Conservation (phyloP, 1,284 basidiomycete genomes). For the Phylloporus gajari region DNA sequence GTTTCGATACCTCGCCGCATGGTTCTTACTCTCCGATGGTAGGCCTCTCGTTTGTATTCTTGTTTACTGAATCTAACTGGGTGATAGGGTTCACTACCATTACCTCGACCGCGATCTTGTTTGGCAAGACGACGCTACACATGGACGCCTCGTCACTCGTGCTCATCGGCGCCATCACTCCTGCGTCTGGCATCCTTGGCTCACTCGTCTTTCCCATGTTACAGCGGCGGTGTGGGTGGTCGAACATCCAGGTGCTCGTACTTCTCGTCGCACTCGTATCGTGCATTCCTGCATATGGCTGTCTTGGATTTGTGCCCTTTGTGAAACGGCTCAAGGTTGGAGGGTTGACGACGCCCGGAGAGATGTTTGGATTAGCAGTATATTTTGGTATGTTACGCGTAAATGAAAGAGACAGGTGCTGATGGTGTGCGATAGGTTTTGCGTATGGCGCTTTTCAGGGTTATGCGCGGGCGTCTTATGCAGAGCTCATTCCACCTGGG, state of each 20-base stretch:
- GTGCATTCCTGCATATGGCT: constrained; percentile 83
- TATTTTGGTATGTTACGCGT: constrained; percentile 70
- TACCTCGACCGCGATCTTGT: constrained; percentile 82
- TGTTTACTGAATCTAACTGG: neutral
- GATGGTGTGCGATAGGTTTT: constrained; percentile 53
- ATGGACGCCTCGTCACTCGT: constrained; percentile 81
- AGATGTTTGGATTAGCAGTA: constrained; percentile 86
- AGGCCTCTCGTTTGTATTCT: constrained; percentile 29
- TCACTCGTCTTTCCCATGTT: constrained; percentile 77
- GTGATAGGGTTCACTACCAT: constrained; percentile 80
- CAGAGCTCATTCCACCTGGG: neutral
- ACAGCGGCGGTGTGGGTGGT: constrained; percentile 69
- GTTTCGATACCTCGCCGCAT: constrained; percentile 87
- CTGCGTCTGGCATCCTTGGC: constrained; percentile 76
- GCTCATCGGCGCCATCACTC: constrained; percentile 75
- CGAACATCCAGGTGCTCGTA: constrained; percentile 75
- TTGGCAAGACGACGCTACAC: no score
- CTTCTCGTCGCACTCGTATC: constrained; percentile 72
- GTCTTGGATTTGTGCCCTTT: constrained; percentile 78
- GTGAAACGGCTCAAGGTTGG: constrained; percentile 61
- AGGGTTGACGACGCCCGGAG: constrained; percentile 78
- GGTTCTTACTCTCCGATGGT: constrained; percentile 94
- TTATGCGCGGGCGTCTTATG: constrained; percentile 78
- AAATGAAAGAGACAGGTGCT: neutral
- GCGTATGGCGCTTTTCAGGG: constrained; percentile 85